phyloP scores from a whole-genome alignment of 2,329 filamentous ascomycete genomes.

The Immersiporthe knoxdaviesiana region DNA sequence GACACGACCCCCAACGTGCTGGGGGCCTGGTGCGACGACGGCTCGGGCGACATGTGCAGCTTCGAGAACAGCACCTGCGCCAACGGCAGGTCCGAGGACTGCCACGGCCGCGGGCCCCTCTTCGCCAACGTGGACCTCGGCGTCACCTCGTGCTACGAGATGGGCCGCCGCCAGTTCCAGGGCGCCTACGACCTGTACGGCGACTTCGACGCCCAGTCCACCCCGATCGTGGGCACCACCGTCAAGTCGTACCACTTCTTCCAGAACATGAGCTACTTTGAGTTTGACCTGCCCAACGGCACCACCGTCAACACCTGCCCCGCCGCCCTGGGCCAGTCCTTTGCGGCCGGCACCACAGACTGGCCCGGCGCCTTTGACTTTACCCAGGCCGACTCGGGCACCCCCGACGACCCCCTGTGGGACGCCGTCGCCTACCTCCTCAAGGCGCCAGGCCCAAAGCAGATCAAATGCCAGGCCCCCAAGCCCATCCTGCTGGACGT shows the following conservation, averaged over 20 bases:
- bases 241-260: slow-evolving; percentile 83
- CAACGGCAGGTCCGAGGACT: slow-evolving; percentile 66
- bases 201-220: slow-evolving; percentile 48
- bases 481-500: slow-evolving; percentile 89
- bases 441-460: slow-evolving; percentile 68
- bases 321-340: slow-evolving; percentile 84
- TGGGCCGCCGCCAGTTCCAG: slow-evolving; percentile 68
- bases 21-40: slow-evolving; percentile 86
- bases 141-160: slow-evolving; percentile 75
- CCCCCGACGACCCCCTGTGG: slow-evolving; percentile 80
- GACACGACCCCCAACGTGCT: slow-evolving; percentile 85
- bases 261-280: slow-evolving; percentile 74
- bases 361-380: slow-evolving; percentile 90
- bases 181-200: slow-evolving; percentile 59
- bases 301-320: slow-evolving; percentile 75
- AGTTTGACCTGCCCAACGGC: slow-evolving; percentile 73
- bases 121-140: slow-evolving; percentile 71
- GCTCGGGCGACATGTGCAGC: slow-evolving; percentile 68
- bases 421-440: slow-evolving; percentile 71
- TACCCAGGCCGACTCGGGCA: slow-evolving; percentile 76
- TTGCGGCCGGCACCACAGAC: slow-evolving; percentile 87
- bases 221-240: slow-evolving; percentile 62
- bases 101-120: slow-evolving; percentile 71
- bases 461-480: slow-evolving; percentile 74
- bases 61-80: slow-evolving; percentile 79